phyloP scores from a whole-genome alignment of 1,139 yeast species.

The Diutina rugosa region DNA sequence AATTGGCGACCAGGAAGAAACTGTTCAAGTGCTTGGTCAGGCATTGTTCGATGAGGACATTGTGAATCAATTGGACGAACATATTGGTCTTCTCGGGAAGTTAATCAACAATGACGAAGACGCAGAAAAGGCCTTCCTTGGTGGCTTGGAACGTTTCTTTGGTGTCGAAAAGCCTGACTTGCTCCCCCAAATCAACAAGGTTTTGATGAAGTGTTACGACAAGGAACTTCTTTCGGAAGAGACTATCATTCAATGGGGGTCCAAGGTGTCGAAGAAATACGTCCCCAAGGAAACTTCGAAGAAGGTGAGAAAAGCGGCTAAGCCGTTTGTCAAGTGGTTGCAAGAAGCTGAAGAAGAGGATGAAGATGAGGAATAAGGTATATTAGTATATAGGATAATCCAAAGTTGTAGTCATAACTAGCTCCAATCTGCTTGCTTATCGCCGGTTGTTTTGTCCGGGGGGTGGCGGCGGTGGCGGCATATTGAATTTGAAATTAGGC shows the following conservation, averaged over 20 bases:
- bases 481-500: neutral
- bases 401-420: neutral
- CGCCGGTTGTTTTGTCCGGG: neutral
- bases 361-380: slow-evolving; percentile 28
- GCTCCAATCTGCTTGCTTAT: neutral
- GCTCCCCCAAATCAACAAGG: slow-evolving; percentile 64
- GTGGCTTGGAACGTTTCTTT: slow-evolving; percentile 89
- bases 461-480: slow-evolving; percentile 2
- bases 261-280: slow-evolving; percentile 84
- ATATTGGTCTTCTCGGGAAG: slow-evolving; percentile 72
- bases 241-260: slow-evolving; percentile 71
- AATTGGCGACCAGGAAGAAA: slow-evolving; percentile 58
- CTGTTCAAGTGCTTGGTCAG: slow-evolving; percentile 89
- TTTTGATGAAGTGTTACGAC: slow-evolving; percentile 71
- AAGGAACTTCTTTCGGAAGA: slow-evolving; percentile 79
- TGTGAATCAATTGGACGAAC: slow-evolving; percentile 58
- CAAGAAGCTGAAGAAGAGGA: slow-evolving; percentile 72
- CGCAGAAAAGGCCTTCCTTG: slow-evolving; percentile 80
- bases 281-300: slow-evolving; percentile 87
- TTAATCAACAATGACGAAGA: slow-evolving; percentile 49
- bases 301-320: slow-evolving; percentile 92
- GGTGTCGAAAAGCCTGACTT: slow-evolving; percentile 76
- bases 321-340: slow-evolving; percentile 90
- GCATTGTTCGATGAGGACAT: slow-evolving; percentile 74
- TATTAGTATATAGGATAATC: neutral